A percentile compares a stretch with the other conserved stretches of the same genome.
Conservation (phyloP, 805 yeast genomes). For the Candida chauliodis region DNA sequence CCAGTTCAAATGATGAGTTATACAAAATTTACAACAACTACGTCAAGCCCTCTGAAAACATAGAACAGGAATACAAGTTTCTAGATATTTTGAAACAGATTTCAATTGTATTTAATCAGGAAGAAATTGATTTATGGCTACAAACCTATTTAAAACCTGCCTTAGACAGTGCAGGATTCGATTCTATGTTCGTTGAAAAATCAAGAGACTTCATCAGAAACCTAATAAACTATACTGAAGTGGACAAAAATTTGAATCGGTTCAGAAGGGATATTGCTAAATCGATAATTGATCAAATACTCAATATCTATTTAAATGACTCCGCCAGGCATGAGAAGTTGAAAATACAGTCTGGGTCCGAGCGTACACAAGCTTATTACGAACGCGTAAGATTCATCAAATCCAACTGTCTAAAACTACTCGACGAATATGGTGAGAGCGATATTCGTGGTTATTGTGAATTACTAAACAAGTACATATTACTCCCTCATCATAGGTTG, state of each 20-base stretch:
- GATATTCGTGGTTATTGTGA: conserved; percentile 34
- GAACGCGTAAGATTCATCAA: conserved; percentile 51
- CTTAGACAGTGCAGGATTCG: conserved; percentile 56
- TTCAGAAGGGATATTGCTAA: conserved; percentile 19
- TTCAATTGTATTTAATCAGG: conserved; percentile 25
- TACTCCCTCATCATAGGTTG: conserved; percentile 30
- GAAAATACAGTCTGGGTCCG: conserved; percentile 13
- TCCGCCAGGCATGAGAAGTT: conserved; percentile 15
- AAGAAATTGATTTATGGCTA: conserved; percentile 46
- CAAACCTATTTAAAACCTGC: conserved; percentile 46
- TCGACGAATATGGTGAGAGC: conserved; percentile 41
- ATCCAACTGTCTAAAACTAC: conserved; percentile 38
- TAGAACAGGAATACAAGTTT: conserved; percentile 34
- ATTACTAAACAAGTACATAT: conserved; percentile 33
- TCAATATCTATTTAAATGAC: conserved; percentile 22
- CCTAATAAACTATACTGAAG: conserved; percentile 13
- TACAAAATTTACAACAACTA: conserved; percentile 29
- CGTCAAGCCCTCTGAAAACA: conserved; percentile 24
- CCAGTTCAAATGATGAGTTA: conserved; percentile 32
- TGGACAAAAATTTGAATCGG: conserved; percentile 21
- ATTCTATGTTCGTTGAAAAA: conserved; percentile 32
- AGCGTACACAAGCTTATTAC: conserved; percentile 32
- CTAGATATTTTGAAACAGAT: conserved; percentile 35
- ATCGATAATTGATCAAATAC: conserved; percentile 20
- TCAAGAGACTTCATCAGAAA: conserved; percentile 24